Base-by-base conservation (phyloP, 257 asterid species). In the Solanum clarkiae region DNA sequence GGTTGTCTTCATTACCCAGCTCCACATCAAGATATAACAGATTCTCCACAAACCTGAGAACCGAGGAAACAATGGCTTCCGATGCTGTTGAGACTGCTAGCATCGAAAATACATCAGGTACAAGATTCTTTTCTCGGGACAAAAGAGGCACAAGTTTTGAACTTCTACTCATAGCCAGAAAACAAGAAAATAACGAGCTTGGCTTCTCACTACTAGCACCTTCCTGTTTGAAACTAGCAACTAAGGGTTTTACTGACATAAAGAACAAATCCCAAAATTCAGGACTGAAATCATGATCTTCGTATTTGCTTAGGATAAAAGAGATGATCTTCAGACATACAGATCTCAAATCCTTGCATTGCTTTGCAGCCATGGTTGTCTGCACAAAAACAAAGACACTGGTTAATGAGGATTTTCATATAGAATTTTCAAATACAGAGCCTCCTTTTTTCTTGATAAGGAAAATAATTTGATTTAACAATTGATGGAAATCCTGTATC, bases 111-210 rank as follows among this genome's bases (percentile, higher is more conserved):
- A 95, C 94, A 90, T 93, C 97, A 68, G 97, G 94, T 79, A 97
- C 93, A 77, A 97, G 97, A 91, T 90, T 89, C 87, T 88, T 86
- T 88, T 94, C 97, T 86, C 89, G 89, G 62, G 70, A 66, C 89
- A 97, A 89, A 63, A 97, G 88, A 8, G 94, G 88, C 86, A 92
- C 92, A 80, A 97, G 91, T 85, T 92, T 91, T 89, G 89, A 85
- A 89, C 93, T 95, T 91, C 93, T 91, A 90, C 99, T 97, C 96
- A 97, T 95, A 56, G 94, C 95, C 85, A 97, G 95, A 90, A 97
- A 97, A 92, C 98, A 97, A 85, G 91, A 86, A 81, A 97, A 95
- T 84, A 97, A 90, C 26, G 98, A 91, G 87, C 98, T 97, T 63
- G 98, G 98, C 90, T 92, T 93, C 91, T 92, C 91, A 84, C 96